These are phyloP conservation scores for Stephanodiscus triporus DNA, from an alignment of 108 stramenopile genomes.

Conservation along the genomic window DNA sequence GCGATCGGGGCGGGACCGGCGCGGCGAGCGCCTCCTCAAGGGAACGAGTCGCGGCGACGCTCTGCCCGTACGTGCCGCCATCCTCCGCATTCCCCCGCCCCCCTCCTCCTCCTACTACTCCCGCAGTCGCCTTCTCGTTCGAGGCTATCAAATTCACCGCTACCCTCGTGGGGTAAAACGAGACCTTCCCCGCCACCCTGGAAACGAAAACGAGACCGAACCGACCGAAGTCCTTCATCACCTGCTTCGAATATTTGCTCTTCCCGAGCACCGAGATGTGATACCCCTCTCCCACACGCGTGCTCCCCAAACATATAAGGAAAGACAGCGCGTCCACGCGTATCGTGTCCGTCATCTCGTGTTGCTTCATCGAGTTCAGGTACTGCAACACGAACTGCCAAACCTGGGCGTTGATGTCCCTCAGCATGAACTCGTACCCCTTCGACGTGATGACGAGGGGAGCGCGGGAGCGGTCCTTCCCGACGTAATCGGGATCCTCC, in stretches of 20 bases:
- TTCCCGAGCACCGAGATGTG: constrained; percentile 47
- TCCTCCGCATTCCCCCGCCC: neutral
- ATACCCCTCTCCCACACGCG: constrained; percentile 78
- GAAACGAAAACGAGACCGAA: constrained; percentile 78
- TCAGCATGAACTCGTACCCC: constrained; percentile 89
- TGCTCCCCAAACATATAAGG: constrained; percentile 73
- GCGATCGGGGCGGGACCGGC: constrained; percentile 69
- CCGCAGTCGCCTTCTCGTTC: constrained; percentile 43
- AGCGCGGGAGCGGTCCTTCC: constrained; percentile 53
- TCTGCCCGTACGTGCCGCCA: constrained; percentile 23
- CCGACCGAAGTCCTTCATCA: constrained; percentile 75
- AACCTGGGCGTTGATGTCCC: constrained; percentile 77
- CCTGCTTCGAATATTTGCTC: constrained; percentile 55
- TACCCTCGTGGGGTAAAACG: constrained; percentile 82
- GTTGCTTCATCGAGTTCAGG: constrained; percentile 48
- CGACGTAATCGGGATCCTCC: constrained; percentile 81
- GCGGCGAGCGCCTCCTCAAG: constrained; percentile 67
- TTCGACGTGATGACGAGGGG: constrained; percentile 85
- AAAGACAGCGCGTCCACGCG: constrained; percentile 70
- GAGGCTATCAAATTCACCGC: constrained; percentile 74
- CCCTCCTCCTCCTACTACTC: neutral
- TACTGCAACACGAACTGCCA: constrained; percentile 89
- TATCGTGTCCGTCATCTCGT: constrained; percentile 46
- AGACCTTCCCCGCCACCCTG: constrained; percentile 61
- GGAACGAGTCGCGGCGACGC: constrained; percentile 59